These are phyloP conservation scores for Cryptococcus jaspeensis DNA, from an alignment of 1,284 basidiomycete species.

Conservation along the genomic window DNA sequence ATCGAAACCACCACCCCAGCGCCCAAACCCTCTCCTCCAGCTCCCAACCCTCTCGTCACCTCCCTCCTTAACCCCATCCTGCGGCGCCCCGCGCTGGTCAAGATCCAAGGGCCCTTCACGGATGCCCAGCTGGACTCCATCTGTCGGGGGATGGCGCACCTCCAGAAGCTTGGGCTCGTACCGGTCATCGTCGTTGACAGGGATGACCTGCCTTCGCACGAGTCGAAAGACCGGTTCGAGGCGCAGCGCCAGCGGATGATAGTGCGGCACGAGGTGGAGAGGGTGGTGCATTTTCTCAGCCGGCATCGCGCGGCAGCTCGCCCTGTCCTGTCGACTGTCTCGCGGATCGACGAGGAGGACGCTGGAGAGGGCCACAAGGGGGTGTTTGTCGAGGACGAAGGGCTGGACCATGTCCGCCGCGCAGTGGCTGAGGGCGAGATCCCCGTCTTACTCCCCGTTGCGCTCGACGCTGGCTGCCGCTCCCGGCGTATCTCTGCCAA, in stretches of 20 bases:
- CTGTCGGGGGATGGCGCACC: conserved; percentile 86
- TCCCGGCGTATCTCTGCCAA: conserved; percentile 85
- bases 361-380: conserved; percentile 22
- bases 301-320: conserved; percentile 79
- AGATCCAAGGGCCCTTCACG: conserved; percentile 96
- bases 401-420: conserved; percentile 77
- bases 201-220: conserved; percentile 69
- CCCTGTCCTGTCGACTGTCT: conserved; percentile 81
- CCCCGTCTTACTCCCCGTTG: conserved; percentile 92
- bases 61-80: conserved; percentile 79
- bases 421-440: conserved; percentile 91
- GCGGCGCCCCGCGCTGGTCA: conserved; percentile 73
- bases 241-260: conserved; percentile 57
- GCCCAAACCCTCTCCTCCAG: conserved; percentile 7
- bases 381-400: conserved; percentile 59
- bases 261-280: conserved; percentile 78
- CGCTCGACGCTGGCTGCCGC: conserved; percentile 84
- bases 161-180: conserved; percentile 92
- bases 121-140: conserved; percentile 92
- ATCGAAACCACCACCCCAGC: conserved; percentile 6
- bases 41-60: conserved; percentile 64
- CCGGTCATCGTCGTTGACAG: conserved; percentile 93
- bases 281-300: conserved; percentile 79
- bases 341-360: conserved; percentile 58
- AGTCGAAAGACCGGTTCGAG: conserved; percentile 51